These are phyloP conservation scores for Blattamonas nauphoetae DNA, from an alignment of 78 protist genomes.

Conservation along the genomic window DNA sequence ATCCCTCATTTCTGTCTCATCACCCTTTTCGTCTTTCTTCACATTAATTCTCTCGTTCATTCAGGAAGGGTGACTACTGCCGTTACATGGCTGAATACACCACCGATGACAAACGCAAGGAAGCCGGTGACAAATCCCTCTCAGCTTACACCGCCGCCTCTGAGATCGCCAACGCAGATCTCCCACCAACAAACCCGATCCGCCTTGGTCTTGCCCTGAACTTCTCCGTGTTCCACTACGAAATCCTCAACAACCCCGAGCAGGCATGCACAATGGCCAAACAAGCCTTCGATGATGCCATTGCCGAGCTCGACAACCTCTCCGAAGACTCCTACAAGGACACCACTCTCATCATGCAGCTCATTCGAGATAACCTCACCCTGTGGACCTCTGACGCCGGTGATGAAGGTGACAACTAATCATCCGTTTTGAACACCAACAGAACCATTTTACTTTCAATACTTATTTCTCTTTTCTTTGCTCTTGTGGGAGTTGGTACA, in stretches of 20 bases:
- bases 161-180: conserved; percentile 32
- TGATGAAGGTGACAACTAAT: neutral
- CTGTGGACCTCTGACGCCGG: conserved; percentile 73
- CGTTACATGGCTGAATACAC: conserved; percentile 92
- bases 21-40: too few species aligned
- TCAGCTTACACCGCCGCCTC: conserved; percentile 79
- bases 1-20: too few species aligned
- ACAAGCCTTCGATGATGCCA: conserved; percentile 65
- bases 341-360: conserved; percentile 54
- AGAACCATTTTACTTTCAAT: neutral
- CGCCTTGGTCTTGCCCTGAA: conserved; percentile 73
- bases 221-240: conserved; percentile 64
- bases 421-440: neutral
- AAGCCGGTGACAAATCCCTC: conserved; percentile 65
- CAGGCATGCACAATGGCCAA: conserved; percentile 49
- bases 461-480: too few species aligned
- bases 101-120: conserved; percentile 51
- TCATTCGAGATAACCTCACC: conserved; percentile 77
- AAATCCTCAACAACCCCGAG: conserved; percentile 34
- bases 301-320: conserved; percentile 60
- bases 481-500: too few species aligned
- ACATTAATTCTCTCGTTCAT: too few species aligned
- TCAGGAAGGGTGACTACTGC: conserved; percentile 84
- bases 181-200: conserved; percentile 63
- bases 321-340: conserved; percentile 64